phyloP scores from a whole-genome alignment of 208 protist species.

The Borovskyia barvae region DNA sequence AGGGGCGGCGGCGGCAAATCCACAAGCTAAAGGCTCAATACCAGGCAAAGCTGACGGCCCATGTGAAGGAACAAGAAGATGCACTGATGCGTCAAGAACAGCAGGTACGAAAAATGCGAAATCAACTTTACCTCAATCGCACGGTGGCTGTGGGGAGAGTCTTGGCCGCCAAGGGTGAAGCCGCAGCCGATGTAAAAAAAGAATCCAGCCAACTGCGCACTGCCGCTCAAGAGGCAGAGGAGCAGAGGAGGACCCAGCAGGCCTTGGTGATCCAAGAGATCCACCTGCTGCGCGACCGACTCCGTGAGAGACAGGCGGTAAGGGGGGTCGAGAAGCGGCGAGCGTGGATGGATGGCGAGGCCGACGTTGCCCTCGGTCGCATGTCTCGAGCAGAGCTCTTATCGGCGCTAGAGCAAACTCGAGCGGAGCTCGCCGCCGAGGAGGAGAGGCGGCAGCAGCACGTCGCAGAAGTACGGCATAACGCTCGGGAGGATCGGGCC shows the following conservation, averaged over 20 bases:
- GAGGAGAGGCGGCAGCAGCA: constrained; percentile 28
- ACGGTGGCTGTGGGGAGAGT: constrained; percentile 26
- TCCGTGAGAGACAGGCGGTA: constrained; percentile 29
- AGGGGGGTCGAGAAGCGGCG: constrained; percentile 21
- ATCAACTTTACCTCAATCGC: constrained; percentile 26
- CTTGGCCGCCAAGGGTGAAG: constrained; percentile 17
- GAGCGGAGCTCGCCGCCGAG: constrained; percentile 13
- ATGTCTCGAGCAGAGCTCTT: constrained; percentile 28
- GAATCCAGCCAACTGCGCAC: constrained; percentile 39
- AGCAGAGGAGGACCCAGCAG: constrained; percentile 36
- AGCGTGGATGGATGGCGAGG: constrained; percentile 12
- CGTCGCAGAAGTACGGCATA: constrained; percentile 11
- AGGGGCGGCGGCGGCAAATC: constrained; percentile 19
- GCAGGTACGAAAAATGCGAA: constrained; percentile 25
- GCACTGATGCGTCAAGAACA: constrained; percentile 11
- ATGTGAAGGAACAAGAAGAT: constrained; percentile 7
- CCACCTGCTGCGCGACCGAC: constrained; percentile 44
- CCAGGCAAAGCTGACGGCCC: constrained; percentile 7
- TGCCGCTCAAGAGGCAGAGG: constrained; percentile 33
- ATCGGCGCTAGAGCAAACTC: constrained; percentile 19
- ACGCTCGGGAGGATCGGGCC: constrained; percentile 25
- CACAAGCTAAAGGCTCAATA: constrained; percentile 15
- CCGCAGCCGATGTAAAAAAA: constrained; percentile 34
- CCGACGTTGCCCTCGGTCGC: constrained; percentile 18
- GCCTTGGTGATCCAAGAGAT: constrained; percentile 65